Base-by-base conservation (phyloP, 1,284 basidiomycete species). In the Ceratobasidium sp. region DNA sequence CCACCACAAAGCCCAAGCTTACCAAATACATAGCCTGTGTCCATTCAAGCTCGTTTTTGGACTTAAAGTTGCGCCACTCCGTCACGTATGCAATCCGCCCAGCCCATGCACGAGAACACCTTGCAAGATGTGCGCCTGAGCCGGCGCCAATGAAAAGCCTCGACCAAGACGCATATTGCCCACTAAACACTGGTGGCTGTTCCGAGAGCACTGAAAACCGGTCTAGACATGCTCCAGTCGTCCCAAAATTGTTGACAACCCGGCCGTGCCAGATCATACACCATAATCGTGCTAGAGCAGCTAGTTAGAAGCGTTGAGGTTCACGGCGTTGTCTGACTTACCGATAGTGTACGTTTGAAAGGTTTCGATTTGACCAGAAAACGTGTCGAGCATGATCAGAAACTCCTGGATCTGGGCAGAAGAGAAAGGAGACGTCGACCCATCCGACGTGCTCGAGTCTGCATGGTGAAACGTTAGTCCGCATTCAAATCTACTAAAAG, bases 251-350 rank as follows among this genome's bases (percentile, higher is more conserved):
- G 62, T 66, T 66, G n/a, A 66, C 38, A 11, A 53, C 28, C 4
- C 64, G 64, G 0, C 36, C 40, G n/a, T 67, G 38, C 64, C 64
- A 67, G 51, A 67, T 67, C 64, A 67, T 67, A 36, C 25, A 40
- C 64, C 53, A 67, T 18, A 67, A 7, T 18, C 64, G 64, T 0
- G 53, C 63, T 66, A 28, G 9, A n/a, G 16, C 25, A 7, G 9
- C 14, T 16, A 23, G 28, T 58, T 6, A 58, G 54, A 58, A 4
- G 2, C 9, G 18, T 0, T 38, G 16, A 11, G 9, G 23, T 21
- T 1, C 23, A 28, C 16, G 16, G 6, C 8, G 16, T 23, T 16
- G 23, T 28, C 30, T 16, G 8, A 8, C 49, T 66, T 25, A 54
- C 49, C 62, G 23, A 66, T 54, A 11, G 33, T n/a, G 36, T 64